A percentile compares a stretch with the other conserved stretches of the same genome.
These are phyloP conservation scores for Boletus rubropictus DNA, from an alignment of 768 basidiomycete species.

Conservation along the genomic window DNA sequence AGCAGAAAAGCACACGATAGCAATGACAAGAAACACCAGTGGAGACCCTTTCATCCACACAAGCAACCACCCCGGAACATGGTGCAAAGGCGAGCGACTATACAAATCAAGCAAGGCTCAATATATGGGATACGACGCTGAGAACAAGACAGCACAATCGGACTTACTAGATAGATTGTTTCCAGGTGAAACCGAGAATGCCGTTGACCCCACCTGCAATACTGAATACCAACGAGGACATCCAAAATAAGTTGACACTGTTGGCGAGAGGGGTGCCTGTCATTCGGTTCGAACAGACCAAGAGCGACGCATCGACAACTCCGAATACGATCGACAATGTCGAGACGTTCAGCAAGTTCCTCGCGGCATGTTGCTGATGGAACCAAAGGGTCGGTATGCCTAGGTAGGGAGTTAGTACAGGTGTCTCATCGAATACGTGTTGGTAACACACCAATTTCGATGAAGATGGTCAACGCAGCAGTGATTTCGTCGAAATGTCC, in stretches of 20 bases:
- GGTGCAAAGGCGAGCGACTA: conserved; percentile 45
- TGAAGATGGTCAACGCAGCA: conserved; percentile 42
- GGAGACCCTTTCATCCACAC: conserved; percentile 84
- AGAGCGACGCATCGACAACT: conserved; percentile 44
- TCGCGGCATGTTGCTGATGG: conserved; percentile 44
- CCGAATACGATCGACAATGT: conserved; percentile 53
- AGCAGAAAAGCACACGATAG: conserved; percentile 75
- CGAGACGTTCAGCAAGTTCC: conserved; percentile 45
- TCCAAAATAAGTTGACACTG: conserved; percentile 48
- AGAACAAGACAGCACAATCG: background rate
- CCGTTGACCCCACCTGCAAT: conserved; percentile 49
- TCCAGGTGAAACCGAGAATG: conserved; percentile 48
- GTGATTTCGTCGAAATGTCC: conserved; percentile 48
- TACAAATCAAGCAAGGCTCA: background rate
- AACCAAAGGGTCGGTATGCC: conserved; percentile 49
- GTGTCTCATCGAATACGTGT: background rate
- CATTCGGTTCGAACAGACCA: conserved; percentile 37
- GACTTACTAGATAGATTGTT: conserved; percentile 48
- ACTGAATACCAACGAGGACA: conserved; percentile 47
- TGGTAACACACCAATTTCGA: conserved; percentile 41
- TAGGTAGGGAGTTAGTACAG: conserved; percentile 11
- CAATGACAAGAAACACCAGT: conserved; percentile 74
- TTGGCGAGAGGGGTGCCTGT: conserved; percentile 30
- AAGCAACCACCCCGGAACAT: conserved; percentile 51
- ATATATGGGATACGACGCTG: background rate